Percentiles rank a stretch among this genome's conserved stretches.
These are phyloP conservation scores for Panus rudis DNA, from an alignment of 768 basidiomycete genomes.

Conservation along the genomic window DNA sequence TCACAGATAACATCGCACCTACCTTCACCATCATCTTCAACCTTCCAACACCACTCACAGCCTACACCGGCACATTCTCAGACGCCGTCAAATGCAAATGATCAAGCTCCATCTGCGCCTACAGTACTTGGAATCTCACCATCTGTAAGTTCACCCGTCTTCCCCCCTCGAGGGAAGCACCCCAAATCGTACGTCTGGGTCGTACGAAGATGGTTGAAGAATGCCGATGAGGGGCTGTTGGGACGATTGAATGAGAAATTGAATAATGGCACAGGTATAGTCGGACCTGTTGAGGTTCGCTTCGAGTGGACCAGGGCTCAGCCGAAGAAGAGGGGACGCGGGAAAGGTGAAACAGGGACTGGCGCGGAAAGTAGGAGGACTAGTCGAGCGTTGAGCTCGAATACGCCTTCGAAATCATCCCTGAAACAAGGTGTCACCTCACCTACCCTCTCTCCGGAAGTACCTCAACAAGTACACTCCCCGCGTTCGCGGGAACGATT, in stretches of 20 bases:
- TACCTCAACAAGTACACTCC: too few species aligned
- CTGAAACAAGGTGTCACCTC: too few species aligned
- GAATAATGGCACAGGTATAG: conserved; percentile 11
- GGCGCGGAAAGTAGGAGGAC: too few species aligned
- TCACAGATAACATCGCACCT: background rate
- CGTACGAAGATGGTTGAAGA: conserved; percentile 70
- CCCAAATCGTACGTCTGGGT: conserved; percentile 66
- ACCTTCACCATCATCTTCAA: conserved; percentile 5
- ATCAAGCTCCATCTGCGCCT: conserved; percentile 16
- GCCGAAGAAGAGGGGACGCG: conserved; percentile 13
- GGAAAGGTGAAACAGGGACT: background rate
- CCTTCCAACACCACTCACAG: conserved; percentile 13
- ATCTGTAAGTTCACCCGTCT: conserved; percentile 43
- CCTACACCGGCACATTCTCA: conserved; percentile 2
- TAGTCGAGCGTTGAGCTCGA: too few species aligned
- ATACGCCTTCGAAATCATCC: conserved; percentile 9
- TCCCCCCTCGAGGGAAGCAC: conserved; percentile 27
- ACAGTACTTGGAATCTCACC: conserved; percentile 67
- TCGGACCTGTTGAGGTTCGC: conserved; percentile 53
- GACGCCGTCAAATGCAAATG: conserved; percentile 7
- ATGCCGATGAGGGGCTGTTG: conserved; percentile 36
- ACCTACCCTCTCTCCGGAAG: too few species aligned
- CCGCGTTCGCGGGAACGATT: conserved; percentile 5
- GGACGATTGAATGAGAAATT: conserved; percentile 37
- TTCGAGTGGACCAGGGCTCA: conserved; percentile 74